Evolutionary conservation across 2,329 filamentous ascomycete genomes (phyloP).

Genomic region (Apiospora koreana): DNA sequence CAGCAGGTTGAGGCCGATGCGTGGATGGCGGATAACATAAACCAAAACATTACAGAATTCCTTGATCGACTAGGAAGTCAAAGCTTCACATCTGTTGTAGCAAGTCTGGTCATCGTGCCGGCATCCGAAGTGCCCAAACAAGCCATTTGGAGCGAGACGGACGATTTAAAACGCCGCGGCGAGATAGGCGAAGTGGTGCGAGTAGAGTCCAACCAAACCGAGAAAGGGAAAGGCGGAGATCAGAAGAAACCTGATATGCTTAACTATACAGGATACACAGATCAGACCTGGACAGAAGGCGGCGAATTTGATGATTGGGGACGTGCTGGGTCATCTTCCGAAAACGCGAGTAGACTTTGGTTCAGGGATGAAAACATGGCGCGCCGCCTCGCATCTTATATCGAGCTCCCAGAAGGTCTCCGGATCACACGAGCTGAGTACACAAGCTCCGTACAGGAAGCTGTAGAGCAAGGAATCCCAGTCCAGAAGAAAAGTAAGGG

Average conservation of each 20-base stretch:
- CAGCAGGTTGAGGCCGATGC: conserved; percentile 39
- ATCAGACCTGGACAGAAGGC: conserved; percentile 17
- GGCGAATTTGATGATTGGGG: conserved; percentile 48
- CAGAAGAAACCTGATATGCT: conserved; percentile 10
- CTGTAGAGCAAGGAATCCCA: conserved; percentile 30
- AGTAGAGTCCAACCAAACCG: conserved; percentile 15
- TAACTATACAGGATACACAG: conserved; percentile 16
- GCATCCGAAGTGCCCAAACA: conserved; percentile 36
- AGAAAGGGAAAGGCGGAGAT: neutral
- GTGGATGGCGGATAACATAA: conserved; percentile 39
- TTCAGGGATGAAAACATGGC: conserved; percentile 51
- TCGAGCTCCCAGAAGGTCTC: conserved; percentile 32
- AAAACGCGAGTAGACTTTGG: conserved; percentile 33
- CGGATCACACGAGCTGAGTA: conserved; percentile 12
- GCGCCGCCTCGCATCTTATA: conserved; percentile 42
- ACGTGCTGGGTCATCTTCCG: conserved; percentile 36
- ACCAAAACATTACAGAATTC: conserved; percentile 44
- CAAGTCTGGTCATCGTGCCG: conserved; percentile 49
- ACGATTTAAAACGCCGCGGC: conserved; percentile 29
- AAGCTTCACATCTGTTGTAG: conserved; percentile 32
- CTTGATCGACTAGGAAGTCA: conserved; percentile 38
- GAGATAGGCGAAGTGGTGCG: conserved; percentile 27
- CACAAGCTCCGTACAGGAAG: conserved; percentile 29
- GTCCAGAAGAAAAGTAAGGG: conserved; percentile 35
- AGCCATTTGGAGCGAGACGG: conserved; percentile 27